Evolutionary conservation across 495 filamentous ascomycete genomes (phyloP), one percentile per base, ranked within the genome.

Genomic region (Tuber microsphaerosporum): DNA sequence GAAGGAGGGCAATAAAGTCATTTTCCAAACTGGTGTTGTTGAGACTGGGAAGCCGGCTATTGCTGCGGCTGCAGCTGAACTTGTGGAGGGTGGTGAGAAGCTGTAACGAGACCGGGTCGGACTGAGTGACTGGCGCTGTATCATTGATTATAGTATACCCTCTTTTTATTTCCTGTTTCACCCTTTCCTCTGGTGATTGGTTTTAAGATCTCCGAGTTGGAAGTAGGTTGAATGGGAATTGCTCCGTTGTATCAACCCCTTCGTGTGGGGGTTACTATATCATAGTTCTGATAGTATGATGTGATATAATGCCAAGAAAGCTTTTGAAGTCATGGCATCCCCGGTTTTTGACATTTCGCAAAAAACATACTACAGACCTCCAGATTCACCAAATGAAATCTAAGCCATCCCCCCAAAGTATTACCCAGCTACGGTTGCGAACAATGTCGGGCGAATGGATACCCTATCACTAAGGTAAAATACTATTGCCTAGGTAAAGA

Each of bases 21-120:
- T 97, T 70, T 99, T 99, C 87, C 94, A 98, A 88, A 89, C 90
- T 31, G 94, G 89, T 82, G 95, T 99, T 65, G 92, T 94, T 82
- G 95, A 99, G 88, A 99, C 95, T 71, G 96, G 95, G 69, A 98
- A 97, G 88, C 85, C 94, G 78, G 92, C 92, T 77, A 97, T 99
- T 85, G 88, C 89, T 16, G 93, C 91, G 19, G 96, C 92, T 31
- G 94, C 93, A 26, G 94, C 90, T 4, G 94, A 98, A 88, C 87
- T 99, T 83, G 77, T 93, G 56, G 87, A 86, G 61, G 83, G 72
- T 75, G 85, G 85, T 83, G 84, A 85, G 71, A 92, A 90, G 84
- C 81, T 92, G 86, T 92, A 87, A 71, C 12, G 14, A 2, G n/a
- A 61, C n/a, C n/a, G n/a, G 3, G 26, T 8, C 14, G 14, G n/a